Evolutionary conservation across 1,284 basidiomycete species (phyloP), one percentile per base, ranked within the genome.

Genomic region (Irpex sp.): DNA sequence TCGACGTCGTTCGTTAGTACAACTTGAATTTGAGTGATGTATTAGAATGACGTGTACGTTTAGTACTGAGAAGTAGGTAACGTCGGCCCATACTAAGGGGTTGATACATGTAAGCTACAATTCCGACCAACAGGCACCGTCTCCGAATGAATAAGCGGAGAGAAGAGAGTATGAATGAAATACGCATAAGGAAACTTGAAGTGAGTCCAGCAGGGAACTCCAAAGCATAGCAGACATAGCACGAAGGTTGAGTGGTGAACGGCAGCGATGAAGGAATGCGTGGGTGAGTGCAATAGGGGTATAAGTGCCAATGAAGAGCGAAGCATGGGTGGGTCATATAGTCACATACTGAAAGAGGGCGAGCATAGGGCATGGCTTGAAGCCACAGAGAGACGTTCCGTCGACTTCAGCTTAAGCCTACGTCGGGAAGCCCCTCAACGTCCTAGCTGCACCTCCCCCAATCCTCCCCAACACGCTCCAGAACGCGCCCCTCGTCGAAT

Each of bases 371-470:
- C 43, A 46, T 55, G 59, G 37, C 11, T 19, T 37, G 43, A 53
- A 57, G 3, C 31, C 31, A 31, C 31, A 33, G 31, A 33, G 31
- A 33, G 31, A 33, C 31, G 31, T 33, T 33, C 31, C 31, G 31
- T 33, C 31, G 31, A 3, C 31, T 33, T 33, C 6, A 1, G 31
- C 31, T 33, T 33, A 33, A 33, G 31, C 31, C 6, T 17, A 55
- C 64, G 86, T 88, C 55, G 89, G 89, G 86, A 87, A 90, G 9
- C 89, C 89, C 46, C 87, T 80, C 9, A 85, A 86, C 49, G 88
- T 85, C 67, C 89, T 78, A 46, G 87, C 90, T 33, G 90, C 90
- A 7, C 87, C 90, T 55, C 85, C 85, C 5, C 85, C 84, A 9
- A 90, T 79, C 17, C 85, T 76, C 8, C 86, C 86, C 58, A 90